Evolutionary conservation across 306 rosid genomes (phyloP).

Genomic region (Hippophae gyantsensis): DNA sequence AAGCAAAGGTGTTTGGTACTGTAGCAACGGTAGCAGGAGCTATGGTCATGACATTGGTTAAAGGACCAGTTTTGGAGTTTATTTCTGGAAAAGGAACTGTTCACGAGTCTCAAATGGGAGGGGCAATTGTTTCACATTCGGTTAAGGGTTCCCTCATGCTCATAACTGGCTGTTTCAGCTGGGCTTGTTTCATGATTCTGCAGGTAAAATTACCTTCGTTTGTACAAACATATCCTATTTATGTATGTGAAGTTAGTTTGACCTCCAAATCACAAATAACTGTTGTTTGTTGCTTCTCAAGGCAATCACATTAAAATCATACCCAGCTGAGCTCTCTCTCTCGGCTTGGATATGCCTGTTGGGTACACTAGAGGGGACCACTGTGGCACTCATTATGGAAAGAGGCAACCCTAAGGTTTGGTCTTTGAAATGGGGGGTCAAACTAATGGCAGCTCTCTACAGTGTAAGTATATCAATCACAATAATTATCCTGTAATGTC

Average conservation of each 20-base stretch:
- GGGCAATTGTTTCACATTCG: conserved; percentile 31
- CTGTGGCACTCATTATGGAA: conserved; percentile 63
- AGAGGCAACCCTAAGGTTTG: conserved; percentile 48
- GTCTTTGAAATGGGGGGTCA: conserved; percentile 52
- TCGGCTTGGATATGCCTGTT: conserved; percentile 81
- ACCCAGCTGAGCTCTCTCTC: conserved; percentile 83
- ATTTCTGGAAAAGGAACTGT: conserved; percentile 29
- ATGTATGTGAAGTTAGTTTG: not conserved
- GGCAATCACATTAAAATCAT: conserved; percentile 61
- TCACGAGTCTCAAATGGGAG: conserved; percentile 7
- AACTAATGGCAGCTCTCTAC: conserved; percentile 44
- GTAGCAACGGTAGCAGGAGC: conserved; percentile 76
- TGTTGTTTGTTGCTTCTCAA: conserved; percentile 13
- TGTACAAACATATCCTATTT: not conserved
- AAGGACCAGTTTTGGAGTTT: conserved; percentile 59
- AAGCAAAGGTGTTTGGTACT: conserved; percentile 78
- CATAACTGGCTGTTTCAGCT: conserved; percentile 60
- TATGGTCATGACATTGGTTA: conserved; percentile 67
- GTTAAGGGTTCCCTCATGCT: conserved; percentile 62
- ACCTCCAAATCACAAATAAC: not conserved
- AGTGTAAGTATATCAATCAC: conserved; percentile 9
- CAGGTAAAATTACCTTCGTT: conserved; percentile 37
- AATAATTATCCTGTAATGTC: not conserved
- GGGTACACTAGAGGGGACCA: conserved; percentile 68
- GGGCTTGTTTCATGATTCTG: conserved; percentile 67